Evolutionary conservation across 352 stramenopile species (phyloP).

Genomic region (Peronospora destructor): DNA sequence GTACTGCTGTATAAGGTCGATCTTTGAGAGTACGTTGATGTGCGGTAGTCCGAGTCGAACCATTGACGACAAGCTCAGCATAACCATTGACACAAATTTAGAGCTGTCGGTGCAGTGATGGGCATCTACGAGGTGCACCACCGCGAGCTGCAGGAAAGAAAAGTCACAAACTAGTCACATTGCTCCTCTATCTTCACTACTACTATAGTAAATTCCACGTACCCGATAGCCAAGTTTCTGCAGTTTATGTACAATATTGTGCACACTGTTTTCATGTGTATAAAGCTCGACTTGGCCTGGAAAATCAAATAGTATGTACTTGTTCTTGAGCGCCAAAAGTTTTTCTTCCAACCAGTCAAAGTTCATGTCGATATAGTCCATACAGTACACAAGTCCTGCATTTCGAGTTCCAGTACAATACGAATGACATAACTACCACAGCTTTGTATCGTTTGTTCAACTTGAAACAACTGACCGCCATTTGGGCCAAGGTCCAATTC

Average conservation of each 20-base stretch:
- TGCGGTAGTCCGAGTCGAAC: slow-evolving; percentile 95
- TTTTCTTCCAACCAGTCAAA: slow-evolving; percentile 97
- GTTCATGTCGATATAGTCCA: slow-evolving; percentile 98
- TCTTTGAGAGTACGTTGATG: slow-evolving; percentile 98
- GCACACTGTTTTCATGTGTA: slow-evolving; percentile 96
- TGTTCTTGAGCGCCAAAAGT: slow-evolving; percentile 79
- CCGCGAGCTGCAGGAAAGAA: slow-evolving; percentile 48
- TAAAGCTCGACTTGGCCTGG: slow-evolving; percentile 99
- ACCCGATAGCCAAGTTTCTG: slow-evolving; percentile 85
- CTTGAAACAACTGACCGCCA: slow-evolving; percentile 70
- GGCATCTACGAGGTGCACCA: slow-evolving; percentile 94
- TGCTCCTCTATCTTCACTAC: background rate
- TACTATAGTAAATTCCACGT: slow-evolving; percentile 4
- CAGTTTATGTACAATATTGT: slow-evolving; percentile 92
- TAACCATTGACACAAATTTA: slow-evolving; percentile 96
- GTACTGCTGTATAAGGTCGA: slow-evolving; percentile 94
- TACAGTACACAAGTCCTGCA: slow-evolving; percentile 95
- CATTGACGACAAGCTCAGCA: slow-evolving; percentile 97
- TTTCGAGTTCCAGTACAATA: background rate
- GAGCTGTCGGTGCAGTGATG: slow-evolving; percentile 90
- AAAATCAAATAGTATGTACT: slow-evolving; percentile 99
- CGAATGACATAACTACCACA: too few relatives aligned
- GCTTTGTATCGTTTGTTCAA: too few relatives aligned
- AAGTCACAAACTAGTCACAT: background rate
- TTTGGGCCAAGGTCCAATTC: slow-evolving; percentile 95